Evolutionary conservation across 2,329 filamentous ascomycete species (phyloP), one percentile per base, ranked within the genome.

Genomic region (Neofusicoccum umdonicola): DNA sequence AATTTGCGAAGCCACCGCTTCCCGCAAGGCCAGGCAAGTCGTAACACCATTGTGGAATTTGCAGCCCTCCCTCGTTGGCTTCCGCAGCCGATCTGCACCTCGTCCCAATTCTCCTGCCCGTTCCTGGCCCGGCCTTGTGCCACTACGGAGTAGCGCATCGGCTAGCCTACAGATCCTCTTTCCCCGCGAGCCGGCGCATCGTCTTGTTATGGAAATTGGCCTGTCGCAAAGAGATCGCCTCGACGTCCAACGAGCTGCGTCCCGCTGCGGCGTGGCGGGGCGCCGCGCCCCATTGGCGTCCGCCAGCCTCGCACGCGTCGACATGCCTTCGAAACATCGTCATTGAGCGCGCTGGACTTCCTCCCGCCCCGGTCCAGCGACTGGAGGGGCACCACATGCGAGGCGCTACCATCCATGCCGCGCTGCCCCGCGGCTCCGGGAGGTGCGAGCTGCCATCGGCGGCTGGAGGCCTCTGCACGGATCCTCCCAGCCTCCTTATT

Each of bases 171-270:
- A 63, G 61, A 51, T 51, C 47, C 61, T 52, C 61, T 42, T 63
- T 63, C 61, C 61, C 61, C 61, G 61, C 61, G 61, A 63, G 44
- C 61, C 61, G 48, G 47, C 39, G 48, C 61, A 60, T 60, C 56
- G 17, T 35, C 56, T 60, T 51, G 27, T 45, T 52, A 15, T 52
- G 37, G 61, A 63, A 63, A 63, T 63, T 54, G 37, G 45, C 48
- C 44, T 54, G 61, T 63, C 61, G 61, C 61, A 63, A 52, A 51
- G 47, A 63, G 50, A 63, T 54, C 47, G 48, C 48, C 61, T 60
- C 56, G 31, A 60, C n/a, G 27, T 35, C 58, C 58, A 62, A 51
- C 45, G 19, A 51, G 58, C 45, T 50, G 45, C 58, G 22, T 51
- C 58, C 58, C 34, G 58, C 58, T n/a, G 58, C 58, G 37, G 45